Evolutionary conservation across 1,139 yeast species (phyloP).

Genomic region (Diutina catenulata): DNA sequence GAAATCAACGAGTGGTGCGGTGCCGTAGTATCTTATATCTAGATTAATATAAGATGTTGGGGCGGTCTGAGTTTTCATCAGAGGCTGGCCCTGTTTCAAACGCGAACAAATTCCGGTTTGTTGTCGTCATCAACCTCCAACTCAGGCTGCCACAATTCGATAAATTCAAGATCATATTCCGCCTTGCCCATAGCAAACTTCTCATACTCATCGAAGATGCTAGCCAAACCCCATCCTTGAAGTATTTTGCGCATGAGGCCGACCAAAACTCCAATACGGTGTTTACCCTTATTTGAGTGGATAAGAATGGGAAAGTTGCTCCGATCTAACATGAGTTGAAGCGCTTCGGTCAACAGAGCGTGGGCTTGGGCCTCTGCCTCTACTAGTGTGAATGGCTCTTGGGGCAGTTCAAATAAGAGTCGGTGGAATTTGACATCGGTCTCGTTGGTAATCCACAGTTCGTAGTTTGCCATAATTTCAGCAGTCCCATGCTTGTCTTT

Average conservation of each 20-base stretch:
- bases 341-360: conserved; percentile 45
- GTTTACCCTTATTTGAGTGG: conserved; percentile 93
- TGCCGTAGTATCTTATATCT: no score
- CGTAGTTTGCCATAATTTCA: conserved; percentile 38
- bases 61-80: no score
- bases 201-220: conserved; percentile 88
- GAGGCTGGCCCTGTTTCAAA: no score
- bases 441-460: conserved; percentile 45
- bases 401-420: conserved; percentile 57
- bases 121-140: conserved; percentile 9
- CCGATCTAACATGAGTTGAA: conserved; percentile 52
- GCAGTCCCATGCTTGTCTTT: conserved; percentile 26
- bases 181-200: conserved; percentile 90
- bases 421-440: conserved; percentile 48
- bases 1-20: no score
- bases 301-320: conserved; percentile 77
- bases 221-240: conserved; percentile 91
- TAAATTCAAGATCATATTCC: conserved; percentile 73
- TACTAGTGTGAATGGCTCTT: conserved; percentile 61
- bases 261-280: conserved; percentile 81
- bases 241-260: conserved; percentile 76
- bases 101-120: conserved; percentile 5
- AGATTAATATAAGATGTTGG: no score
- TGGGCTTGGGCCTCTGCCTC: conserved; percentile 24
- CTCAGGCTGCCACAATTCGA: conserved; percentile 38